These are phyloP conservation scores for Hagleromyces aurorensis DNA, from an alignment of 805 yeast genomes.

Conservation along the genomic window DNA sequence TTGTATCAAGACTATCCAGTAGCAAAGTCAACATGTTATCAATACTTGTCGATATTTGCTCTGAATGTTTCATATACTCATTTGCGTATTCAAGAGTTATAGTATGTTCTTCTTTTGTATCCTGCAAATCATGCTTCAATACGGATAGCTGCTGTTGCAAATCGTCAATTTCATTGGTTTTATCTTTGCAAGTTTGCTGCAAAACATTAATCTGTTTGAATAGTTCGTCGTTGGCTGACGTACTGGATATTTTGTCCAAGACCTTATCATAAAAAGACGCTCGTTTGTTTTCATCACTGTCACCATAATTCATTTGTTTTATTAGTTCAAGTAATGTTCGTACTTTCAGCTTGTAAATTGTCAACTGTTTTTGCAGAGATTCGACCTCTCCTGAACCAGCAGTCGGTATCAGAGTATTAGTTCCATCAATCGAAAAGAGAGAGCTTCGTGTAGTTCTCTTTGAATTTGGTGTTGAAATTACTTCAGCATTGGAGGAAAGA, in stretches of 20 bases:
- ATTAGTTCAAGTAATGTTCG: conserved; percentile 29
- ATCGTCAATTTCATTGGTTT: conserved; percentile 14
- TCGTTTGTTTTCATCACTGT: conserved; percentile 6
- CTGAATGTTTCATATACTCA: conserved; percentile 25
- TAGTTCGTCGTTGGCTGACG: conserved; percentile 17
- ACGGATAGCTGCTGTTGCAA: conserved; percentile 21
- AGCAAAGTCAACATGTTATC: conserved; percentile 17
- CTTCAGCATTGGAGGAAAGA: conserved; percentile 6
- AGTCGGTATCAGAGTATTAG: conserved; percentile 8
- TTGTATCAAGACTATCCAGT: conserved; percentile 11
- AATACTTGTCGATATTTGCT: conserved; percentile 16
- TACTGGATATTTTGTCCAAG: conserved; percentile 13
- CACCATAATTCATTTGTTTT: conserved; percentile 14
- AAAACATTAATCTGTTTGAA: conserved; percentile 6
- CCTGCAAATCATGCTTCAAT: conserved; percentile 21
- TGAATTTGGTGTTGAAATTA: conserved; percentile 14
- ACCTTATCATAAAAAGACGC: conserved; percentile 19
- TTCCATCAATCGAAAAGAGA: conserved; percentile 14
- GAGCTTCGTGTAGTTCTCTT: conserved; percentile 15
- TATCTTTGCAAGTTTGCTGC: conserved; percentile 13
- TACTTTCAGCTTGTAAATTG: conserved; percentile 34
- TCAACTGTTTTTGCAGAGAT: conserved; percentile 35
- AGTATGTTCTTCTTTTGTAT: conserved; percentile 21
- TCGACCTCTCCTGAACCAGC: conserved; percentile 28
- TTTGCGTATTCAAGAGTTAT: conserved; percentile 24